Evolutionary conservation across 2,329 filamentous ascomycete species (phyloP), one percentile per base, ranked within the genome.

Genomic region (Colletotrichum shisoi): DNA sequence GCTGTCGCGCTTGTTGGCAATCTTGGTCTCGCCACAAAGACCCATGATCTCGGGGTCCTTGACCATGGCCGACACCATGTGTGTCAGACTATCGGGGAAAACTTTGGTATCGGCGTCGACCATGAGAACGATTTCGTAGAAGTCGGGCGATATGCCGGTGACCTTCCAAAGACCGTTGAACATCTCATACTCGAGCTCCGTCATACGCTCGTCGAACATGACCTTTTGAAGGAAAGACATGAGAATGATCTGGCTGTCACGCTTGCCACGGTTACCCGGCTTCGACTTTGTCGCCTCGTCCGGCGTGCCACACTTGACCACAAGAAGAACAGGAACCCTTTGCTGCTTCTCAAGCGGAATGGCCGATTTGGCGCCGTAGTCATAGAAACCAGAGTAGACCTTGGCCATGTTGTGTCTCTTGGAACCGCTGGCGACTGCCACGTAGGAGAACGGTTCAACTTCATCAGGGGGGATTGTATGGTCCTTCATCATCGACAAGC

Each of bases 361-460:
- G 59, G 85, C 81, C 12, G 93, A 96, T 71, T 91, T 85, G 67
- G 86, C 81, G 60, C 96, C 95, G 74, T 98, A 99, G 78, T 98
- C 93, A 80, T 99, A 99, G 83, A 98, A 99, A 51, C 96, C 96
- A 63, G 94, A 91, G 79, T 98, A 97, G 65, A 98, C 89, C 84
- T 98, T 97, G 73, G 95, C 94, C 95, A 98, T 99, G 80, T 98
- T 99, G 87, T 99, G 96, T 73, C 95, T 89, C 83, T 99, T 99
- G 56, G 94, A 91, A 66, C 95, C 95, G 76, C 91, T 95, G 46
- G 95, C 93, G 40, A 99, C 94, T 13, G 95, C 96, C 58, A 99
- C 95, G 72, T 99, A 99, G 0, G 94, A 98, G 79, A 93, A 97
- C 0, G 93, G 86, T 73, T 93, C 85, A 2, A 98, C 95, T 67